phyloP scores from a whole-genome alignment of 805 yeast genomes.

The Hermanozyma aechmeae region DNA sequence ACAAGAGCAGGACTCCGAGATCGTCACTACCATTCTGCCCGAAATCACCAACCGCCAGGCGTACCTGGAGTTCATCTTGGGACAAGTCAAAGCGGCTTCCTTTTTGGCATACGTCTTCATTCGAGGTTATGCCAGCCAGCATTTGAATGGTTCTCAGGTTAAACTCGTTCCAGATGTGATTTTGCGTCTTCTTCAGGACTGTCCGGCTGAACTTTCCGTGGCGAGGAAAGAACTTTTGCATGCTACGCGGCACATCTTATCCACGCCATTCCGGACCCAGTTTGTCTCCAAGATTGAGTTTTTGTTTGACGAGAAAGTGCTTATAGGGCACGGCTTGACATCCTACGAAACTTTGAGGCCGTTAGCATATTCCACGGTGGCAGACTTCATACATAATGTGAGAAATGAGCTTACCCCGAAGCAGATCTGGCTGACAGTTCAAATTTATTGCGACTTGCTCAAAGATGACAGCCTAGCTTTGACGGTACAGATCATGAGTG shows the following conservation, averaged over 20 bases:
- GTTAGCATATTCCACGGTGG: constrained; percentile 88
- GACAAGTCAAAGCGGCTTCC: constrained; percentile 95
- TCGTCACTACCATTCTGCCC: constrained; percentile 65
- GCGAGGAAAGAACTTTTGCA: constrained; percentile 90
- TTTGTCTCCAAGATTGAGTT: constrained; percentile 82
- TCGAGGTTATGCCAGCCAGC: constrained; percentile 67
- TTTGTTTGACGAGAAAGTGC: constrained; percentile 75
- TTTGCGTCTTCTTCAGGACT: constrained; percentile 79
- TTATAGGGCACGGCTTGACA: constrained; percentile 90
- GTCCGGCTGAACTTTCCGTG: constrained; percentile 86
- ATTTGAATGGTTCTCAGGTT: constrained; percentile 32
- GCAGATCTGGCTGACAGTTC: constrained; percentile 83
- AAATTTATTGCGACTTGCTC: constrained; percentile 68
- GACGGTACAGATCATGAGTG: constrained; percentile 94
- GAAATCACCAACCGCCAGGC: constrained; percentile 66
- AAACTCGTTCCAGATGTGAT: constrained; percentile 80
- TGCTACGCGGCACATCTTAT: constrained; percentile 89
- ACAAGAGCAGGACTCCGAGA: constrained; percentile 38
- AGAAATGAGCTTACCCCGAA: constrained; percentile 72
- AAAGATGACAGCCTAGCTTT: constrained; percentile 76
- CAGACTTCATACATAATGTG: constrained; percentile 90
- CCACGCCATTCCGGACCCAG: constrained; percentile 75
- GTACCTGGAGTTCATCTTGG: constrained; percentile 80
- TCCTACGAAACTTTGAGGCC: constrained; percentile 86
- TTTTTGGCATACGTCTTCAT: constrained; percentile 87